Conservation (phyloP, 1,284 basidiomycete species). For the Fomitopsis palustris region DNA sequence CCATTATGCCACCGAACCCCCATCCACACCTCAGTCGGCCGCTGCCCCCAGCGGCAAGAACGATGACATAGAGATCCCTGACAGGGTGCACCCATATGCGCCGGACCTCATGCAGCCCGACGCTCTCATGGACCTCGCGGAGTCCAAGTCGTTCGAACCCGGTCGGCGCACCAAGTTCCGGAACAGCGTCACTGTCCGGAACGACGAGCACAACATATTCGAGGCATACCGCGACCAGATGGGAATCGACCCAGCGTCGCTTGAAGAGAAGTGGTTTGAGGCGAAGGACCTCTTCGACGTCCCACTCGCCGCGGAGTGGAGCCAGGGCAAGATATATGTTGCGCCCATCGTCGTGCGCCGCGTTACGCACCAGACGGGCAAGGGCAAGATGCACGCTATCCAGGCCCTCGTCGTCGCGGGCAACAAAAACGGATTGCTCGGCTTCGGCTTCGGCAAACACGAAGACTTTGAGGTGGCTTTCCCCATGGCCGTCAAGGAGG, state of each 20-base stretch:
- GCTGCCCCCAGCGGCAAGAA: background rate
- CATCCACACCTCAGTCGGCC: background rate
- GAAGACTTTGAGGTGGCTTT: constrained; percentile 46
- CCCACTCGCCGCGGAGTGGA: constrained; percentile 14
- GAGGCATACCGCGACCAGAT: constrained; percentile 16
- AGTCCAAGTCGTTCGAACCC: constrained; percentile 51
- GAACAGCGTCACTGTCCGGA: constrained; percentile 60
- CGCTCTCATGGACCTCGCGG: constrained; percentile 56
- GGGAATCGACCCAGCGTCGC: constrained; percentile 2
- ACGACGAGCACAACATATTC: constrained; percentile 42
- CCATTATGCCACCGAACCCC: background rate
- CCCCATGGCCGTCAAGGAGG: constrained; percentile 69
- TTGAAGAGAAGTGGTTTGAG: constrained; percentile 7
- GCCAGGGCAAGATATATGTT: constrained; percentile 41
- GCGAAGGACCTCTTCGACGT: constrained; percentile 11
- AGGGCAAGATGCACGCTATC: constrained; percentile 75
- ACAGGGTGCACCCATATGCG: constrained; percentile 18
- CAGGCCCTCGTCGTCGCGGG: constrained; percentile 80
- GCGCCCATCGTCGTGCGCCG: constrained; percentile 58
- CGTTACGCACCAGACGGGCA: constrained; percentile 81
- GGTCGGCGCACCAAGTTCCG: constrained; percentile 43
- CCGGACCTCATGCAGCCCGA: constrained; percentile 62
- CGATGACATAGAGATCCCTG: background rate
- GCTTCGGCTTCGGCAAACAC: constrained; percentile 87
- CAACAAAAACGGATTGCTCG: constrained; percentile 85